Evolutionary conservation across 2,329 filamentous ascomycete species (phyloP).

Genomic region (Fusarium coffeatum): DNA sequence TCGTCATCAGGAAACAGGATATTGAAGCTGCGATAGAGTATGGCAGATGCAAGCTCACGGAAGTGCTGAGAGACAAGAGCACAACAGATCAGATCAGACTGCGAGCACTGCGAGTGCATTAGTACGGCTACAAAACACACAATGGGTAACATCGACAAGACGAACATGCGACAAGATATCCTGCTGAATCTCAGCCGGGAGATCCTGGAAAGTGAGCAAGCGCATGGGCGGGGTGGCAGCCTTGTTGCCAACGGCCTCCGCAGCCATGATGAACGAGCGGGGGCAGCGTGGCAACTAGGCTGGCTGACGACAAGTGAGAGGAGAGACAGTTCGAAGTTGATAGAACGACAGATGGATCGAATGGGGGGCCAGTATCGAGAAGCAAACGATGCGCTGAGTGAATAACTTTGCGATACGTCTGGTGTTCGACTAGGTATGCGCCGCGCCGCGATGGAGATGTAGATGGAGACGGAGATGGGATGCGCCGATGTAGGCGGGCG

Average conservation of each 20-base stretch:
- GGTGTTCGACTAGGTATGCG: conserved; percentile 14
- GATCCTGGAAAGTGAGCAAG: conserved; percentile 53
- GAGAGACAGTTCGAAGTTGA: conserved; percentile 1
- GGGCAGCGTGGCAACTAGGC: conserved; percentile 37
- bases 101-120: conserved; percentile 57
- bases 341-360: neutral
- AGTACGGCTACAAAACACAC: neutral
- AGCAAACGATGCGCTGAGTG: conserved; percentile 17
- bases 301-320: conserved; percentile 3
- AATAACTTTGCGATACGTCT: conserved; percentile 31
- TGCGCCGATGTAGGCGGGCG: conserved; percentile 32
- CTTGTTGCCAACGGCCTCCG: conserved; percentile 49
- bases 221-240: conserved; percentile 37
- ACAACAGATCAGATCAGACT: conserved; percentile 66
- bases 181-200: conserved; percentile 62
- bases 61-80: conserved; percentile 69
- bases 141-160: conserved; percentile 7
- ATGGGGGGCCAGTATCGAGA: neutral
- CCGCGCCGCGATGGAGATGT: conserved; percentile 7
- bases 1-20: conserved; percentile 72
- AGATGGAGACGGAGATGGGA: conserved; percentile 25
- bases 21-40: conserved; percentile 69
- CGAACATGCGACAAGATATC: conserved; percentile 62
- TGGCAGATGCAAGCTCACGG: conserved; percentile 66
- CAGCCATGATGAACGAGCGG: conserved; percentile 51